Evolutionary conservation across 1,284 basidiomycete species (phyloP).

Genomic region (Pterulicium gracile): DNA sequence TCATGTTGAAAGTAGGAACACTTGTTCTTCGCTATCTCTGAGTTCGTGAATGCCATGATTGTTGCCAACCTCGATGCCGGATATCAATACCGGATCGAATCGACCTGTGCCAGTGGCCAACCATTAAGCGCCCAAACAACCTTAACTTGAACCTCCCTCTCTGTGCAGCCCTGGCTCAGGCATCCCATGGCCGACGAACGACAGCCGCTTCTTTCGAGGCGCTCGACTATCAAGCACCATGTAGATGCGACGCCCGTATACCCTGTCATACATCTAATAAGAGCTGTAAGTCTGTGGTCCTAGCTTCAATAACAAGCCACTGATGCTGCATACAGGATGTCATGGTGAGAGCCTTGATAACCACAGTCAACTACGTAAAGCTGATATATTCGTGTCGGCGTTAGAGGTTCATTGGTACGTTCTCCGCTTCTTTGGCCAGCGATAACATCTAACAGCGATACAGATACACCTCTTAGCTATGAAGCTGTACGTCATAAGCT

Average conservation of each 20-base stretch:
- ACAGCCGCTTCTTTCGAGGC: neutral
- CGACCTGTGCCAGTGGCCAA: too few species aligned
- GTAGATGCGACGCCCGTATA: constrained; percentile 51
- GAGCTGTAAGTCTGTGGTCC: constrained; percentile 29
- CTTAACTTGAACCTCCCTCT: too few species aligned
- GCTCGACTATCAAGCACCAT: constrained; percentile 21
- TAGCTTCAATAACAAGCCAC: constrained; percentile 3
- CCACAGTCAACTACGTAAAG: neutral
- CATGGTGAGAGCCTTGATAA: constrained; percentile 28
- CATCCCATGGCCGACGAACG: constrained; percentile 1
- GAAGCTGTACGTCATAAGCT: constrained; percentile 42
- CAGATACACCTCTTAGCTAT: constrained; percentile 69
- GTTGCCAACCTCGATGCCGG: too few species aligned
- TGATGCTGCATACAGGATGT: constrained; percentile 35
- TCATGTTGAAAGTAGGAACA: too few species aligned
- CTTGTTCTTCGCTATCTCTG: too few species aligned
- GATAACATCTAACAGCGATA: constrained; percentile 8
- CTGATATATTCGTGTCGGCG: constrained; percentile 1
- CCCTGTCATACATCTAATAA: constrained; percentile 63
- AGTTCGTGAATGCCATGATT: too few species aligned
- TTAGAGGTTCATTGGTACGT: constrained; percentile 54
- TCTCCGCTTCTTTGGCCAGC: neutral
- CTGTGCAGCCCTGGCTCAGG: too few species aligned
- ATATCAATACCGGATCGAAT: too few species aligned
- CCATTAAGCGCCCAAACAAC: too few species aligned